These are phyloP conservation scores for Purshia tridentata DNA, from an alignment of 306 rosid species.

Conservation along the genomic window DNA sequence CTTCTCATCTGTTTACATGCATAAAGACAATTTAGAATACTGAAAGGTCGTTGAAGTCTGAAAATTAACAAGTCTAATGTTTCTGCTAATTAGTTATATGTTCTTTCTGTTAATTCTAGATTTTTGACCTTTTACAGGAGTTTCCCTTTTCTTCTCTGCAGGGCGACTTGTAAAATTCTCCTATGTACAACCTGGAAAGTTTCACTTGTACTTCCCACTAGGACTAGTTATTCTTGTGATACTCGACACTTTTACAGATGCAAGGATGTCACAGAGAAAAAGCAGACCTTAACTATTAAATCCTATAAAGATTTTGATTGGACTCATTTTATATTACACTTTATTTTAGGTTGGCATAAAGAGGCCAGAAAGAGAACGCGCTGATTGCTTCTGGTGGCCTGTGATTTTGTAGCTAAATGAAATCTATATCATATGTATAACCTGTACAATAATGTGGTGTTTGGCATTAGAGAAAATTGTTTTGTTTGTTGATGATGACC, in stretches of 20 bases:
- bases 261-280: background rate
- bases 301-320: conserved; percentile 16
- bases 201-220: conserved; percentile 18
- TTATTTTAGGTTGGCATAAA: conserved; percentile 34
- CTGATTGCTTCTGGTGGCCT: conserved; percentile 13
- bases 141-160: conserved; percentile 3
- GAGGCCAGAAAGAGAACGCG: conserved; percentile 8
- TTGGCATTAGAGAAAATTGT: conserved; percentile 8
- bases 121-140: background rate
- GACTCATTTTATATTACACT: conserved; percentile 34
- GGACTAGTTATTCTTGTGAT: conserved; percentile 38
- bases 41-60: conserved; percentile 3
- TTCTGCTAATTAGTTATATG: background rate
- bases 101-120: background rate
- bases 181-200: conserved; percentile 26
- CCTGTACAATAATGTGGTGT: conserved; percentile 27
- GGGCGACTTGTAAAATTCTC: conserved; percentile 17
- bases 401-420: conserved; percentile 32
- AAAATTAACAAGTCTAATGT: background rate
- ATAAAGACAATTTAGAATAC: background rate
- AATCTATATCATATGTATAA: conserved; percentile 21
- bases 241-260: conserved; percentile 19
- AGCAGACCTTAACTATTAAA: background rate
- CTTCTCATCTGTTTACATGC: background rate
- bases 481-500: conserved; percentile 18